Base-by-base conservation (phyloP, 306 rosid species). In the Astragalus glycyphyllos region DNA sequence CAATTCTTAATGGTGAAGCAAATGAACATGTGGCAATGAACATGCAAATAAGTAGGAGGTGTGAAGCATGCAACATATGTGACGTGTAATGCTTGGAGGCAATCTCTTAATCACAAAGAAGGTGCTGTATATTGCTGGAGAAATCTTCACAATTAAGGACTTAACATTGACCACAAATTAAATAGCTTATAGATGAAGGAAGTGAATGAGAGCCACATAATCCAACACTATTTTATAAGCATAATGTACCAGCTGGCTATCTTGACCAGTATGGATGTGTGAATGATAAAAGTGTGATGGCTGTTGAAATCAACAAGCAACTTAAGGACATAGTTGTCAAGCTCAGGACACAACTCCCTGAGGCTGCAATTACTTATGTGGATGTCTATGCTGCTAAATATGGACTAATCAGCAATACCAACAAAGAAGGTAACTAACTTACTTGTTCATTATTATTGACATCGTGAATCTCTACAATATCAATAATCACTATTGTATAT, bases 331-430 rank as follows among this genome's bases (percentile, higher is more conserved):
- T 87, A 79, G 77, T 90, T 16, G 72, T 78, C 84, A 88, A 82
- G 73, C 90, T 92, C 12, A 85, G 87, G 73, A 69, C 87, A 58
- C 91, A 92, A 86, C 90, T 92, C 47, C 90, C 93, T 2, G 74
- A 85, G 55, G 98, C 97, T 58, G 87, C 98, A 68, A 86, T 92
- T 63, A 88, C 97, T 38, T 86, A 88, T 60, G 97, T 90, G 6
- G 96, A 92, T 81, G 85, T 69, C 72, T 85, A 82, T 64, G 87
- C 97, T 49, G 98, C 97, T 4, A 92, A 92, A 81, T 90, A 86
- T 59, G 86, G 84, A 74, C 84, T 92, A 34, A 86, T 92, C 75
- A 84, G 90, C 81, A 82, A 81, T 40, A 83, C 96, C 53, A 90
- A 88, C 37, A 81, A 69, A 1, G 86, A 90, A 87, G 98, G 98